These are phyloP conservation scores for Monascus purpureus DNA, from an alignment of 495 filamentous ascomycete genomes.

Conservation along the genomic window DNA sequence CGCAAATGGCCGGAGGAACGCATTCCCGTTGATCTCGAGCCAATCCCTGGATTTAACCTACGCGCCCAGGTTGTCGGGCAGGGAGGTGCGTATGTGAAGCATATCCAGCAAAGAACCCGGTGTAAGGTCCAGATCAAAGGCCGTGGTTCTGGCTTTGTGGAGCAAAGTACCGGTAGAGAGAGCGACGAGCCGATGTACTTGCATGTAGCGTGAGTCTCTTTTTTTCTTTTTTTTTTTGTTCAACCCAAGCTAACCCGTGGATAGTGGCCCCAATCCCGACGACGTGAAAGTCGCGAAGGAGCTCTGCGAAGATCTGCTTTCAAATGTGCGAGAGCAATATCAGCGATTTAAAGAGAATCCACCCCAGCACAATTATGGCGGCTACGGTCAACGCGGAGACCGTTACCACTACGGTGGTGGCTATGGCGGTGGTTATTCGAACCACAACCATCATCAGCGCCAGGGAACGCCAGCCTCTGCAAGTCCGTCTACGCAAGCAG, in stretches of 20 bases:
- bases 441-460: conserved; percentile 21
- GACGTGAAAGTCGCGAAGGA: conserved; percentile 80
- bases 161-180: conserved; percentile 66
- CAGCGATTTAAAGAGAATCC: conserved; percentile 79
- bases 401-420: conserved; percentile 15
- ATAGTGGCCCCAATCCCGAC: conserved; percentile 69
- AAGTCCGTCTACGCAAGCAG: conserved; percentile 18
- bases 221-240: not conserved
- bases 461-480: conserved; percentile 27
- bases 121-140: conserved; percentile 98
- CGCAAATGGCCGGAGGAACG: conserved; percentile 98
- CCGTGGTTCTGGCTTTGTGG: conserved; percentile 88
- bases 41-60: conserved; percentile 90
- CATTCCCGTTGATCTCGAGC: conserved; percentile 79
- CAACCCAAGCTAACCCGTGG: conserved; percentile 15
- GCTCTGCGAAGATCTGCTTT: conserved; percentile 74
- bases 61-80: conserved; percentile 91
- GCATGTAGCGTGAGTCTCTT: conserved; percentile 64
- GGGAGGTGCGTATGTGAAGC: conserved; percentile 87
- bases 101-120: conserved; percentile 86
- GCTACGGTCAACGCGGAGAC: conserved; percentile 34
- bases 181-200: conserved; percentile 93
- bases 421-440: conserved; percentile 17
- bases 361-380: conserved; percentile 47
- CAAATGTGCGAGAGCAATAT: conserved; percentile 73